These are phyloP conservation scores for Paraurostyla sp. DNA, from an alignment of 73 alveolate species.

Conservation along the genomic window DNA sequence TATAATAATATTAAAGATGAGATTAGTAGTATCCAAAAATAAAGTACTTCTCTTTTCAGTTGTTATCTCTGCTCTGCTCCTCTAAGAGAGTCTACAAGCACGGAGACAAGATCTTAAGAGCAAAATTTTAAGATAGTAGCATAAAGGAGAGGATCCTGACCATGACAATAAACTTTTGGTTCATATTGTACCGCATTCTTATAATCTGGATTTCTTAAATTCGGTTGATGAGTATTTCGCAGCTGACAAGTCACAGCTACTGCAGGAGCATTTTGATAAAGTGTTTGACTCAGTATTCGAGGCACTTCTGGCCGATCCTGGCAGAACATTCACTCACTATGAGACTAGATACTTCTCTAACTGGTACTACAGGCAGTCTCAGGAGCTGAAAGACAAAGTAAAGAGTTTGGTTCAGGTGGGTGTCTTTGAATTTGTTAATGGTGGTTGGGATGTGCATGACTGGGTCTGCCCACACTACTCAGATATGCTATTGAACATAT, in stretches of 20 bases:
- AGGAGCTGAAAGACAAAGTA: constrained; percentile 58
- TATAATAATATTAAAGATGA: too few species aligned
- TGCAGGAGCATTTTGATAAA: constrained; percentile 9
- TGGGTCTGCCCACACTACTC: constrained; percentile 92
- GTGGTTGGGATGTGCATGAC: constrained; percentile 97
- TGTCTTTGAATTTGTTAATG: constrained; percentile 88
- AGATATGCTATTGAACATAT: constrained; percentile 88
- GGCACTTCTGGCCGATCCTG: constrained; percentile 74
- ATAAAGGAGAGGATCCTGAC: neutral
- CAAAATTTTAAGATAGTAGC: neutral
- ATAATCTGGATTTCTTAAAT: neutral
- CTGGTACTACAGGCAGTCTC: constrained; percentile 90
- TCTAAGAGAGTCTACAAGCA: too few species aligned
- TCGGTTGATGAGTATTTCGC: constrained; percentile 37
- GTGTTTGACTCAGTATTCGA: constrained; percentile 66
- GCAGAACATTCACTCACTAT: constrained; percentile 88
- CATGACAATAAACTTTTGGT: neutral
- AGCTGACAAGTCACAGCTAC: neutral
- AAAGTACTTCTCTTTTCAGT: too few species aligned
- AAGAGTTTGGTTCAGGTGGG: constrained; percentile 74
- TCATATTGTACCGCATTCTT: constrained; percentile 44
- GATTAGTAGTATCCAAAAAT: too few species aligned
- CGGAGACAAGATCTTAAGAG: too few species aligned
- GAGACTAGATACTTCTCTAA: constrained; percentile 88
- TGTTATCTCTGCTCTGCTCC: too few species aligned